Evolutionary conservation across 257 asterid genomes (phyloP).

Genomic region (Orobanche coerulescens): DNA sequence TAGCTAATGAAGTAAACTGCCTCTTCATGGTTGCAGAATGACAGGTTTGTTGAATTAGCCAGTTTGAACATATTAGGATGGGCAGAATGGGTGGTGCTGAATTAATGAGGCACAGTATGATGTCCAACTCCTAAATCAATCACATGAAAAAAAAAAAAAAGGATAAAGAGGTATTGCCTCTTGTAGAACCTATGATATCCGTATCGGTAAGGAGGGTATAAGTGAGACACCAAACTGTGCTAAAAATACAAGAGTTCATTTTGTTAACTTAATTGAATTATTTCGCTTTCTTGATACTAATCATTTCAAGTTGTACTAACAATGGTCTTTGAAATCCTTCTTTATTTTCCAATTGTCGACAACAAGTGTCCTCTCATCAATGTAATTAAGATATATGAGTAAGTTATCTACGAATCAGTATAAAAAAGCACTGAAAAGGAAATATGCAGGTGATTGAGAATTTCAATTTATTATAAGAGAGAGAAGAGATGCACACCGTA

Average conservation of each 20-base stretch:
- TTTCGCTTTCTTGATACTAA: neutral
- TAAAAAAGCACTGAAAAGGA: conserved; percentile 1
- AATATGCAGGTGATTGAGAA: conserved; percentile 1
- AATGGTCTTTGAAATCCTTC: neutral
- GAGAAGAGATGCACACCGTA: conserved; percentile 53
- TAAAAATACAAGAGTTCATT: neutral
- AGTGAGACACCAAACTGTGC: neutral
- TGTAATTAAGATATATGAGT: neutral
- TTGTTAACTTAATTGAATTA: neutral
- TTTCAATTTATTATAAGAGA: conserved; percentile 20
- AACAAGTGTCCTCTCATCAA: conserved; percentile 5
- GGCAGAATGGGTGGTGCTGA: too few species aligned
- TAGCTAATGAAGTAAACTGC: too few species aligned
- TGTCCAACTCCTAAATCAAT: too few species aligned
- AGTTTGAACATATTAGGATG: too few species aligned
- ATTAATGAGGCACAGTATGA: too few species aligned
- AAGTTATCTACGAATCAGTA: conserved; percentile 10
- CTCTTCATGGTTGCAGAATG: too few species aligned
- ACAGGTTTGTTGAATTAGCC: too few species aligned
- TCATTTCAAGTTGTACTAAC: neutral
- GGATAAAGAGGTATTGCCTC: too few species aligned
- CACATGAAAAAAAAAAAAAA: too few species aligned
- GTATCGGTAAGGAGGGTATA: neutral
- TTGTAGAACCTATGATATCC: neutral
- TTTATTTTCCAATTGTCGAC: neutral